Percentiles rank a stretch among this genome's conserved stretches.
phyloP scores from a whole-genome alignment of 1,139 yeast species.

The Diutina pseudorugosa region DNA sequence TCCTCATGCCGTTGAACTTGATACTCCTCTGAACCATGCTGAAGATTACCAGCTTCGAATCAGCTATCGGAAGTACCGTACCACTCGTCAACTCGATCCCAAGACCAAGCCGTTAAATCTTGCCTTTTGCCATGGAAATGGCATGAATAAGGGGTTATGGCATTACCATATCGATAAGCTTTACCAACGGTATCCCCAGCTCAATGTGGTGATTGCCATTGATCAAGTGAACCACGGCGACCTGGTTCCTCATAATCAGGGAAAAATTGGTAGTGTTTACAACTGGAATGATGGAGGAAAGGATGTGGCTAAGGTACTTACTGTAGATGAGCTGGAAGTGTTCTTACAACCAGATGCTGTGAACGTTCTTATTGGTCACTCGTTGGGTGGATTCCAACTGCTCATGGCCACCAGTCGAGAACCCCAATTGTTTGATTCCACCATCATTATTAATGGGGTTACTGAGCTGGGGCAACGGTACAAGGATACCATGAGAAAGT shows the following conservation, averaged over 20 bases:
- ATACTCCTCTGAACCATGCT: background rate
- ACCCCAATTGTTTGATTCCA: background rate
- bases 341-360: background rate
- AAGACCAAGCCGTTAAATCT: slow-evolving; percentile 25
- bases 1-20: background rate
- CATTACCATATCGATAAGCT: slow-evolving; percentile 36
- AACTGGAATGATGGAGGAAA: slow-evolving; percentile 59
- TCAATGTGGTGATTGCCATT: slow-evolving; percentile 27
- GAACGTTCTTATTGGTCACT: background rate
- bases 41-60: background rate
- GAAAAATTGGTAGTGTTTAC: slow-evolving; percentile 38
- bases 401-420: background rate
- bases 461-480: background rate
- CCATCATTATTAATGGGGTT: background rate
- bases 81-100: background rate
- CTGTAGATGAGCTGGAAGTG: background rate
- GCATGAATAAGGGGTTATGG: slow-evolving; percentile 59
- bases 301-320: slow-evolving; percentile 30
- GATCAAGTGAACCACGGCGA: slow-evolving; percentile 62
- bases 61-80: slow-evolving; percentile 3
- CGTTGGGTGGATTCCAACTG: background rate
- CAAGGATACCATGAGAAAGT: background rate
- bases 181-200: slow-evolving; percentile 12
- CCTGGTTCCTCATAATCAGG: slow-evolving; percentile 41
- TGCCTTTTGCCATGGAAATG: slow-evolving; percentile 58